Evolutionary conservation across 495 filamentous ascomycete genomes (phyloP), one percentile per base, ranked within the genome.

Genomic region (Neurospora terricola): DNA sequence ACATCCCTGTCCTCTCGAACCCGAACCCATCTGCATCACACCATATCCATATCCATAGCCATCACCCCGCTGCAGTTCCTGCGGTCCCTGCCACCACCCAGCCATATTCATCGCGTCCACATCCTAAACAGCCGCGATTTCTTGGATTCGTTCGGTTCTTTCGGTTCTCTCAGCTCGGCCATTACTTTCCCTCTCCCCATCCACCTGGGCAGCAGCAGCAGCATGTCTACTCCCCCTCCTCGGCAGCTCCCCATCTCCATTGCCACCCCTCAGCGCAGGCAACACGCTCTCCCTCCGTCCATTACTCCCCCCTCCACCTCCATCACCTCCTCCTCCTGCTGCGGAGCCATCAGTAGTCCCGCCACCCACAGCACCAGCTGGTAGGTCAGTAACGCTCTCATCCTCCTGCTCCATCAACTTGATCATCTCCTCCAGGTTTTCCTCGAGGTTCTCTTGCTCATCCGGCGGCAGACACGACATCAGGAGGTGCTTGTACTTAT

Each of bases 341-440:
- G 30, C 34, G 11, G 48, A 16, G 0, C 11, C 11, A 2, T 62
- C 48, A 0, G 11, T 23, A 30, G 9, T 30, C n/a, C 48, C 48
- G 16, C 54, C 27, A 0, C 23, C 27, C 12, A 27, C 27, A 8
- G 2, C 27, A 18, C 54, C 54, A 62, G 54, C 54, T 8, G 54
- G 27, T 8, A 62, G 1, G 4, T 38, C 48, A 66, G 45, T 54
- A 23, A 54, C 45, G 10, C 11, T 66, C 27, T 74, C 76, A 10
- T 78, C 75, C 70, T 86, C 83, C 73, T 86, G 83, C 76, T 86
- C 83, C 85, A 86, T 86, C 82, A 86, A 84, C 71, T 81, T 79
- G 76, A 86, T 86, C 70, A 86, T 77, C 59, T 83, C 84, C 38
- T 86, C 84, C 30, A 86, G 74, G 43, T 85, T 85, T 27, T 80